phyloP scores from a whole-genome alignment of 2,329 filamentous ascomycete species.

The Sporothrix globosa region DNA sequence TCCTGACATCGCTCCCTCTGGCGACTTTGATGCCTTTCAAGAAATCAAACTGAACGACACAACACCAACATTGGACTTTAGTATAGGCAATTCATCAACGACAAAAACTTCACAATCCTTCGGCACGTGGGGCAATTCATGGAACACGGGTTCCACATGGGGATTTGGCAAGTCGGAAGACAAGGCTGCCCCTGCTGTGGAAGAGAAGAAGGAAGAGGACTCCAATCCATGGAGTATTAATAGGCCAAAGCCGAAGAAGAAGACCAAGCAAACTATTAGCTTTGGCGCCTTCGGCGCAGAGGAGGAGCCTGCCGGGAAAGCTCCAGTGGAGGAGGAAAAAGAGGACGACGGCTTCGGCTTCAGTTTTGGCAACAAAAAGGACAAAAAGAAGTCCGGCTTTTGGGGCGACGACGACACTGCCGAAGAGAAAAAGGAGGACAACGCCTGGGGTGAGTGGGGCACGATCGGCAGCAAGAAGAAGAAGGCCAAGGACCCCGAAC shows the following conservation, averaged over 20 bases:
- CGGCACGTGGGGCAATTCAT: conserved; percentile 63
- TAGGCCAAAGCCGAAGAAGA: conserved; percentile 57
- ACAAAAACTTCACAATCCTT: conserved; percentile 51
- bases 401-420: conserved; percentile 45
- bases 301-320: conserved; percentile 43
- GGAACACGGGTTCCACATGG: conserved; percentile 54
- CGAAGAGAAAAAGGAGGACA: conserved; percentile 44
- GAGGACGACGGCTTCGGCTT: conserved; percentile 42
- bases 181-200: conserved; percentile 39
- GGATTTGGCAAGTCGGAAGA: conserved; percentile 40
- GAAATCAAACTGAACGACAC: conserved; percentile 68
- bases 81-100: conserved; percentile 40
- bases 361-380: conserved; percentile 48
- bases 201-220: conserved; percentile 49
- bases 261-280: conserved; percentile 50
- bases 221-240: conserved; percentile 56
- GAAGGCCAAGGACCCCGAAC: conserved; percentile 42
- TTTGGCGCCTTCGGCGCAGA: conserved; percentile 54
- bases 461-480: conserved; percentile 50
- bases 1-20: conserved; percentile 36
- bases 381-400: conserved; percentile 47
- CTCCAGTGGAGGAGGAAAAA: conserved; percentile 40
- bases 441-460: conserved; percentile 45
- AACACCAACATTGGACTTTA: conserved; percentile 55
- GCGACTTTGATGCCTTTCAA: conserved; percentile 62